Base-by-base conservation (phyloP, 305 asterid genomes). In the Nicotiana rustica region DNA sequence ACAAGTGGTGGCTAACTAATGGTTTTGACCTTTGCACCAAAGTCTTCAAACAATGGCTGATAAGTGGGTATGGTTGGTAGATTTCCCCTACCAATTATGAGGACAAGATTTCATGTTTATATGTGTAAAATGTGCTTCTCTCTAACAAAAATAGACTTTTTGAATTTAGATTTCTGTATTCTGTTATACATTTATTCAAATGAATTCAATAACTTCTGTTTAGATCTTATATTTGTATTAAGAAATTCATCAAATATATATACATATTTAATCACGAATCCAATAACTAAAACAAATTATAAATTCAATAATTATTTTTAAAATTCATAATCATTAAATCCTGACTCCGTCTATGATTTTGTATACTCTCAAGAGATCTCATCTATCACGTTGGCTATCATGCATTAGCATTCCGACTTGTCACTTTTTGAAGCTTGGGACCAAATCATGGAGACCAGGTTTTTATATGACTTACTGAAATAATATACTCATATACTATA, bases 61-160 rank as follows among this genome's bases (percentile, higher is more conserved):
- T 85, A 91, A 90, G 96, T 90, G 84, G 97, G 97, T 90, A 60
- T 81, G 93, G 96, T 94, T 79, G 98, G 92, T 94, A 90, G 91
- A 86, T 83, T 89, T 81, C 89, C 82, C 87, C 85, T 85, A 91
- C 96, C 92, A 93, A 88, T 92, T 90, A 85, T 83, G 36, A 78
- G 71, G 89, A 87, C 65, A 49, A 29, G 29, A 52, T 52, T 75
- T 49, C 65, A 25, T 75, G 25, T 52, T 75, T 36, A 13, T 49
- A 49, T 71, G 49, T 75, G 12, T 52, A 44, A 2, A 52, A 0
- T 75, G 44, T 6, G 49, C 4, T 73, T 75, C 25, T 49, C 25
- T 75, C 15, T 25, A 25, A 75, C 10, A 0, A 73, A 73, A 73
- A 25, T 6, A 49, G 47, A 1, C 44, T 25, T 29, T 70, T 75